Percentiles rank a stretch among this genome's conserved stretches.
Evolutionary conservation across 352 stramenopile genomes (phyloP).

Genomic region (Phytophthora citricola): DNA sequence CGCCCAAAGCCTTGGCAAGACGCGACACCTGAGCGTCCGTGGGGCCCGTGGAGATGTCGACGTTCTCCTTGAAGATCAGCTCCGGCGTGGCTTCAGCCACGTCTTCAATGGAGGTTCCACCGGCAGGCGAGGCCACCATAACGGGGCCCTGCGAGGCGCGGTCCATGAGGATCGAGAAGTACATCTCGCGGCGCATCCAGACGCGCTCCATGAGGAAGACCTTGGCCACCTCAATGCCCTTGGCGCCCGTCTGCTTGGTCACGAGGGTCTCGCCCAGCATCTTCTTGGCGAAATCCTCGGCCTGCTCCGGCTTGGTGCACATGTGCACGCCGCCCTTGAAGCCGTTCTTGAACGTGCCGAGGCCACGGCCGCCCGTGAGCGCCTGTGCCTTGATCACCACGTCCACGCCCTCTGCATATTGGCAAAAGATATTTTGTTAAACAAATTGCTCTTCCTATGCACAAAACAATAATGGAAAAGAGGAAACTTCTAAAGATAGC

Average conservation of each 20-base stretch:
- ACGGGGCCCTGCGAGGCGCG: conserved; percentile 94
- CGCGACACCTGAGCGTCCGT: conserved; percentile 81
- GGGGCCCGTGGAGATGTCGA: conserved; percentile 95
- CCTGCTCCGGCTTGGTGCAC: conserved; percentile 89
- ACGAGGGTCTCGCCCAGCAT: conserved; percentile 96
- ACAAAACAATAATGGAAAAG: conserved; percentile 3
- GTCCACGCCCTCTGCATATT: conserved; percentile 72
- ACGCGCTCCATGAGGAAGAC: conserved; percentile 94
- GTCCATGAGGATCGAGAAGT: conserved; percentile 99
- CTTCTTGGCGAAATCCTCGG: conserved; percentile 84
- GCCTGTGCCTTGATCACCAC: conserved; percentile 98
- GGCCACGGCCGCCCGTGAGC: conserved; percentile 94
- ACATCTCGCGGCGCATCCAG: conserved; percentile 97
- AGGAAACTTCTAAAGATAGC: conserved; percentile 6
- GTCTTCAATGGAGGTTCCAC: conserved; percentile 98
- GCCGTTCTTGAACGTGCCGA: conserved; percentile 97
- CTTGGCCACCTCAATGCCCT: conserved; percentile 91
- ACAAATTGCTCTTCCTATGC: conserved; percentile 19
- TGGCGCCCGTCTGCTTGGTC: conserved; percentile 94
- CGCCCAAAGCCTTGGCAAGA: conserved; percentile 79
- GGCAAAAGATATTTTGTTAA: conserved; percentile 33
- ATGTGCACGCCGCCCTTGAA: conserved; percentile 99
- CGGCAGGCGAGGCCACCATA: conserved; percentile 94
- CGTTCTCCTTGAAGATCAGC: conserved; percentile 93
- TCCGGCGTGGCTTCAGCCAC: conserved; percentile 94